Evolutionary conservation across 2,329 filamentous ascomycete species (phyloP), one percentile per base, ranked within the genome.

Genomic region (Epichloe aotearoae): DNA sequence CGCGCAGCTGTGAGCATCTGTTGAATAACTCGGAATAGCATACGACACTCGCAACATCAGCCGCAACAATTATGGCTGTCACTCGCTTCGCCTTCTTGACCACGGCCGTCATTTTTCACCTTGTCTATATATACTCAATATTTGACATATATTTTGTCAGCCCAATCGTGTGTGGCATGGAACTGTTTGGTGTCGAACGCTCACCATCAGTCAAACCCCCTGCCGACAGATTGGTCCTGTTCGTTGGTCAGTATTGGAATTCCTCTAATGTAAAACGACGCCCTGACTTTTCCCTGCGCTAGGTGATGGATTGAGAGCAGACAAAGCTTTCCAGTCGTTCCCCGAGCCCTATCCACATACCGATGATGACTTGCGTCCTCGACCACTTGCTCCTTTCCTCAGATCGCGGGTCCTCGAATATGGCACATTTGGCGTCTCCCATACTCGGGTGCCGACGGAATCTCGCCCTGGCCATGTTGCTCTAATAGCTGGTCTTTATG

Each of bases 91-190:
- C 83, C 64, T 97, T 98, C 66, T 71, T 97, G 67, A 83, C 84
- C 64, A 80, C 95, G 64, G 93, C 93, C 59, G 79, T 96, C 64
- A 72, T 91, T 54, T 98, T 98, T 66, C 94, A 98, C 69, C 67
- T 97, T 50, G 80, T 95, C 57, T 98, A 98, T 67, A 84, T 95
- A 51, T 86, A 84, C 64, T 95, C 89, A 53, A 97, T 97, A 62
- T 98, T 98, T 70, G 90, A 96, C 67, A 93, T 97, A 56, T 97
- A 98, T 70, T 98, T 98, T 64, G 89, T 96, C 64, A 96, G 89
- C 65, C 93, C 93, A 20, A 93, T 98, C 59, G 93, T 97, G 50
- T 86, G 84, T 72, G 93, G 93, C 63, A 98, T 98, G 93, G 81
- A 79, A 62, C 78, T 89, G 53, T 90, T 88, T 68, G 71, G 74